Evolutionary conservation across 352 stramenopile species (phyloP).

Genomic region (Phytopythium aichiense): DNA sequence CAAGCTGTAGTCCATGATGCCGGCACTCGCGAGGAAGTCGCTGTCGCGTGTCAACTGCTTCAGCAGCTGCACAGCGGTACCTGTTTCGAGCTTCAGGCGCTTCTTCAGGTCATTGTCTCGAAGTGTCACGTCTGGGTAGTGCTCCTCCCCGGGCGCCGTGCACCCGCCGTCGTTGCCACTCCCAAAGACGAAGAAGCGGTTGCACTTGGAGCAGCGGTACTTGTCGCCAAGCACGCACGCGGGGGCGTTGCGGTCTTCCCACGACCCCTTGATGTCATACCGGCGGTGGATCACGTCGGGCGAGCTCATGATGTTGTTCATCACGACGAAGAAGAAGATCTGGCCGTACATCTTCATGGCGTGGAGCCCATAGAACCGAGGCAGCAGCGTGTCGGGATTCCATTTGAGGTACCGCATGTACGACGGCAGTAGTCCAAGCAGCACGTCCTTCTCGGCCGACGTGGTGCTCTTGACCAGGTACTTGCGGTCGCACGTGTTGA

Average conservation of each 20-base stretch:
- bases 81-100: conserved; percentile 58
- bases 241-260: conserved; percentile 81
- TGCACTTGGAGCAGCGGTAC: conserved; percentile 84
- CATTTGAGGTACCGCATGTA: conserved; percentile 87
- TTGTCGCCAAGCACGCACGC: conserved; percentile 72
- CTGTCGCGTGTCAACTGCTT: conserved; percentile 82
- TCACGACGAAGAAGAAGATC: conserved; percentile 91
- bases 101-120: conserved; percentile 88
- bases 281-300: conserved; percentile 78
- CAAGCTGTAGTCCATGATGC: conserved; percentile 92
- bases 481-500: conserved; percentile 85
- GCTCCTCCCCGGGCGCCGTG: conserved; percentile 53
- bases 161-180: conserved; percentile 35
- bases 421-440: conserved; percentile 74
- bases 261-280: conserved; percentile 92
- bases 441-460: conserved; percentile 66
- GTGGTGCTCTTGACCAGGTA: conserved; percentile 91
- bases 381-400: conserved; percentile 85
- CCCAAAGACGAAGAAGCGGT: conserved; percentile 80
- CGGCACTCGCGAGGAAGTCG: conserved; percentile 75
- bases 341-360: conserved; percentile 91
- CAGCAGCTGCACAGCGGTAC: conserved; percentile 48
- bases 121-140: conserved; percentile 80
- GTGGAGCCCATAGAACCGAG: conserved; percentile 88
- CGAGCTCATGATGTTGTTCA: conserved; percentile 89